Evolutionary conservation across 73 alveolate species (phyloP).

Genomic region (Paramecium biaurelia): DNA sequence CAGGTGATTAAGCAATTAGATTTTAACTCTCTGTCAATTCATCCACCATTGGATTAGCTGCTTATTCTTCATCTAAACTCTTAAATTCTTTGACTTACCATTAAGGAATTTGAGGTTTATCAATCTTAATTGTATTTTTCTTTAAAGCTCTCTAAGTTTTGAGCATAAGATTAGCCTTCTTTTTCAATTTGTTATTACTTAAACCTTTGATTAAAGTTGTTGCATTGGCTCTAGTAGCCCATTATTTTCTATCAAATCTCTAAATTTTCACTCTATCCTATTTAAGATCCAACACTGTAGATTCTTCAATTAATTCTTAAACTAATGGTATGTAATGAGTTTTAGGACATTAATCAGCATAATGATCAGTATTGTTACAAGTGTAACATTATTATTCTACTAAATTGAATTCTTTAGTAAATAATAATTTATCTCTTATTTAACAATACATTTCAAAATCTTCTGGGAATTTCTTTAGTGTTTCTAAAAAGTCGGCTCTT

Average conservation of each 20-base stretch:
- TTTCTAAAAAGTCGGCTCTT: conserved; percentile 53
- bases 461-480: conserved; percentile 20
- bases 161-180: background rate
- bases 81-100: background rate
- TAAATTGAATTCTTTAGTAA: conserved; percentile 12
- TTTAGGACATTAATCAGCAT: conserved; percentile 49
- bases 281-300: background rate
- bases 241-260: conserved; percentile 37
- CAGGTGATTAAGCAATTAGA: background rate
- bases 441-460: conserved; percentile 61
- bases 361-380: conserved; percentile 15
- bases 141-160: background rate
- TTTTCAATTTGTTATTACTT: background rate
- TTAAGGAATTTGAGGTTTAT: background rate
- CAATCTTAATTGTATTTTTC: background rate
- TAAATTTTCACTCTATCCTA: background rate
- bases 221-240: conserved; percentile 34
- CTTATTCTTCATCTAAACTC: conserved; percentile 11
- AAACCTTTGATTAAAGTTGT: background rate
- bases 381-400: conserved; percentile 47
- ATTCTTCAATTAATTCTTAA: background rate
- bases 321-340: conserved; percentile 44
- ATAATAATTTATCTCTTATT: conserved; percentile 43
- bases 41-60: background rate
- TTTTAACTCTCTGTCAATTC: conserved; percentile 1